Percentiles rank a stretch among this genome's conserved stretches.
Evolutionary conservation across 148 eudicot species (phyloP).

Genomic region (Heliamphora exappendiculata): DNA sequence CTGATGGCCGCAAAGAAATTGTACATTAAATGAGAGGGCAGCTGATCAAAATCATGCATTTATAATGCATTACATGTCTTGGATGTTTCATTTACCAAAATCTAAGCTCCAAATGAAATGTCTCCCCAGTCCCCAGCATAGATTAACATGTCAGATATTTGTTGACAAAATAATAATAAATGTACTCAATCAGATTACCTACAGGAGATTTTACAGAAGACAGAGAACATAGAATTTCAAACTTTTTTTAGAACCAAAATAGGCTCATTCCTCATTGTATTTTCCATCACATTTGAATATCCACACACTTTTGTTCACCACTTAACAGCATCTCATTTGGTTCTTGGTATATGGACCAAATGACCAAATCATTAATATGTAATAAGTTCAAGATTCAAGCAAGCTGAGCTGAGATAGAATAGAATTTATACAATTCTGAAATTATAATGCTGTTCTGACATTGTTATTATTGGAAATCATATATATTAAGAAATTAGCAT

Average conservation of each 20-base stretch:
- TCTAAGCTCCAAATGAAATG: neutral
- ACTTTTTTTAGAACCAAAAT: neutral
- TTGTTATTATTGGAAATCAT: too few relatives aligned
- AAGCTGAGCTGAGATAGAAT: neutral
- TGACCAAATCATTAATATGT: neutral
- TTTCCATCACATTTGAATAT: neutral
- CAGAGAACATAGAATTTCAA: too few relatives aligned
- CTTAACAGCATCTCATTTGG: neutral
- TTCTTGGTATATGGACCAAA: neutral
- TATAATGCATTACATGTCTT: neutral
- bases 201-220: neutral
- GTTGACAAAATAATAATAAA: neutral
- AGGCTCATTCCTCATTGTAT: neutral
- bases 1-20: neutral
- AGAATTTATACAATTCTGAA: neutral
- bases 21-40: neutral
- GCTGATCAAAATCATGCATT: neutral
- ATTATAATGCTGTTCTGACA: neutral
- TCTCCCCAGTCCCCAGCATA: neutral
- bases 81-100: neutral
- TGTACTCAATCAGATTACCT: neutral
- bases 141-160: neutral
- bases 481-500: too few relatives aligned
- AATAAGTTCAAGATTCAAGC: neutral
- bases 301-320: neutral